Evolutionary conservation across 768 basidiomycete species (phyloP).

Genomic region (Gyrodon lividus): DNA sequence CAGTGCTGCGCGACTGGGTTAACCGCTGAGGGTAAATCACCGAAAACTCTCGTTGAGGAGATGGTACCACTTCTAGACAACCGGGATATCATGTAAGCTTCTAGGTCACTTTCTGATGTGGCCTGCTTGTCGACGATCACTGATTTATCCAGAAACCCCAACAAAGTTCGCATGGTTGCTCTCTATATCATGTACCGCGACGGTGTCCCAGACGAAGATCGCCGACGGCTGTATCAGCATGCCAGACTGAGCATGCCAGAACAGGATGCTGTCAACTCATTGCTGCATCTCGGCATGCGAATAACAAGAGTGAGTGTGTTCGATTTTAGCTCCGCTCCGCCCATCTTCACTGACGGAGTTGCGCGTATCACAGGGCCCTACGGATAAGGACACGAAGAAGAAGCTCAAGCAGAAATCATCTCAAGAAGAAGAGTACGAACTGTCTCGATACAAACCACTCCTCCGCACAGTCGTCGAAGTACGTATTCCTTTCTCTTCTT

Average conservation of each 20-base stretch:
- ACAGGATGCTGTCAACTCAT: constrained; percentile 90
- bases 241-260: constrained; percentile 84
- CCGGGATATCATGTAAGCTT: constrained; percentile 72
- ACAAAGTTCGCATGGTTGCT: constrained; percentile 96
- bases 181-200: constrained; percentile 93
- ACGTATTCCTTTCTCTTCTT: constrained; percentile 5
- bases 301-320: constrained; percentile 67
- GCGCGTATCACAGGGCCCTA: constrained; percentile 49
- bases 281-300: constrained; percentile 78
- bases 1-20: constrained; percentile 93
- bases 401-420: constrained; percentile 73
- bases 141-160: constrained; percentile 57
- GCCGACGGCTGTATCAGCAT: constrained; percentile 91
- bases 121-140: neutral
- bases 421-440: constrained; percentile 92
- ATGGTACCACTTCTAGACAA: constrained; percentile 97
- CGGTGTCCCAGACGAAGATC: constrained; percentile 98
- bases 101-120: neutral
- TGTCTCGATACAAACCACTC: constrained; percentile 89
- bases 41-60: constrained; percentile 93
- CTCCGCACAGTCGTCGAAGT: constrained; percentile 85
- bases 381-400: constrained; percentile 78
- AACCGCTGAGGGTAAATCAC: constrained; percentile 90
- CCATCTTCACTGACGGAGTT: neutral
- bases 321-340: neutral